Base-by-base conservation (phyloP, 805 yeast species). In the Lachancea mirantina region DNA sequence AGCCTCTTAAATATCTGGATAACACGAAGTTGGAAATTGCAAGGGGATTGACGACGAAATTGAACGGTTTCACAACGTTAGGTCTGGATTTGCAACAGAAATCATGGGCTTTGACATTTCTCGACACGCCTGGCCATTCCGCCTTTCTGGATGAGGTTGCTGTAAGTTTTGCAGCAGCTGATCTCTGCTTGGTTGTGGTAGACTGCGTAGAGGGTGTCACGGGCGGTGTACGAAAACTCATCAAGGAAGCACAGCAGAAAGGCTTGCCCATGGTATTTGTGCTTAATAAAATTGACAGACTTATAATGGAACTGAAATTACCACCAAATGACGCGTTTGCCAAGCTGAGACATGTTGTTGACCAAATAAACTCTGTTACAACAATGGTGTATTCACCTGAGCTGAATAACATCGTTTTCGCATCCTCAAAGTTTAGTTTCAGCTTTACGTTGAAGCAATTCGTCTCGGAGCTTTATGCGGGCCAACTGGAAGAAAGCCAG, bases 121-220 rank as follows among this genome's bases (percentile, higher is more conserved):
- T 85, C 1, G 99, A 94, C 48, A 65, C 95, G 0, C 99, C 99
- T 0, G 99, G 99, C 0, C 97, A 92, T 56, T 70, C 73, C 0
- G 78, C 85, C 49, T 92, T 92, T 49, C 59, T 66, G 18, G 96
- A 85, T 50, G 96, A 92, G 45, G 59, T 74, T 4, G 67, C 74
- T 0, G 67, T 72, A 0, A 70, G 82, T 0, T 54, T 77, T 7
- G 55, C 72, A 14, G 62, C 78, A 0, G 69, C 71, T 0, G 96
- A 92, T 42, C 74, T 79, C 2, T 74, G 73, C 0, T 59, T 79
- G 0, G 54, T 87, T 2, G 82, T 84, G 1, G 65, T 89, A n/a
- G 98, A 92, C 52, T 78, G 70, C 1, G 78, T 85, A 1, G 96
- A 89, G 52, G 96, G 97, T 0, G 52, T 85, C 4, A 72, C 81